Conservation (phyloP, 768 basidiomycete genomes). For the Lactifluus volemus region DNA sequence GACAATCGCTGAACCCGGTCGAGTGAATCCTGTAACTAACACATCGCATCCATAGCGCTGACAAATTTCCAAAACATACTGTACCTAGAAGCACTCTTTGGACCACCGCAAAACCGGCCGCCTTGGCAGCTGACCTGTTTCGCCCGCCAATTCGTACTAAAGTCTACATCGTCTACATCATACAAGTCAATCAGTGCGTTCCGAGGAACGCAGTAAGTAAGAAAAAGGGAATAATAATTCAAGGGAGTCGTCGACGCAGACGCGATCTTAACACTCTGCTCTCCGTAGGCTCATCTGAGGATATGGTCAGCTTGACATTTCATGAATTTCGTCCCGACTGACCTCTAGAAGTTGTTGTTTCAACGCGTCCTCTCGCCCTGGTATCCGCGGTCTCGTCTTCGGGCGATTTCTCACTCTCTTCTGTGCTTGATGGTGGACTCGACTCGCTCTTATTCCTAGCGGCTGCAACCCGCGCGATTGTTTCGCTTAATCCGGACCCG, state of each 20-base stretch:
- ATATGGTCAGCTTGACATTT: not conserved
- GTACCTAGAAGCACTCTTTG: too few species aligned
- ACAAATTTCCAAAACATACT: not conserved
- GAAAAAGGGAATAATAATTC: not conserved
- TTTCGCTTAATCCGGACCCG: constrained; percentile 16
- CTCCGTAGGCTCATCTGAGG: not conserved
- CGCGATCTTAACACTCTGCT: not conserved
- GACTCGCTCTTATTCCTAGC: not conserved
- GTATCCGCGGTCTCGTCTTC: not conserved
- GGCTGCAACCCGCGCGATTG: not conserved
- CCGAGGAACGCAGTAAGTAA: not conserved
- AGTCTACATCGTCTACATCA: not conserved
- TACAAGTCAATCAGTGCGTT: not conserved
- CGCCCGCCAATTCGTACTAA: not conserved
- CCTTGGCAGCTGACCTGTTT: not conserved
- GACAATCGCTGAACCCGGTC: not conserved
- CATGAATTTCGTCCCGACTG: not conserved
- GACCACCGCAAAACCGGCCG: too few species aligned
- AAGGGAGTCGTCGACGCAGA: constrained; percentile 8
- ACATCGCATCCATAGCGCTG: not conserved
- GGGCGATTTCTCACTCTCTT: not conserved
- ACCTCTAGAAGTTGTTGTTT: constrained; percentile 1
- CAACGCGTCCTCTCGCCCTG: not conserved
- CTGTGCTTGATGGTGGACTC: not conserved
- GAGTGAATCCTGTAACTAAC: not conserved